A percentile compares a stretch with the other conserved stretches of the same genome.
Conservation (phyloP, 495 filamentous ascomycete species). For the Cercophora sp. region DNA sequence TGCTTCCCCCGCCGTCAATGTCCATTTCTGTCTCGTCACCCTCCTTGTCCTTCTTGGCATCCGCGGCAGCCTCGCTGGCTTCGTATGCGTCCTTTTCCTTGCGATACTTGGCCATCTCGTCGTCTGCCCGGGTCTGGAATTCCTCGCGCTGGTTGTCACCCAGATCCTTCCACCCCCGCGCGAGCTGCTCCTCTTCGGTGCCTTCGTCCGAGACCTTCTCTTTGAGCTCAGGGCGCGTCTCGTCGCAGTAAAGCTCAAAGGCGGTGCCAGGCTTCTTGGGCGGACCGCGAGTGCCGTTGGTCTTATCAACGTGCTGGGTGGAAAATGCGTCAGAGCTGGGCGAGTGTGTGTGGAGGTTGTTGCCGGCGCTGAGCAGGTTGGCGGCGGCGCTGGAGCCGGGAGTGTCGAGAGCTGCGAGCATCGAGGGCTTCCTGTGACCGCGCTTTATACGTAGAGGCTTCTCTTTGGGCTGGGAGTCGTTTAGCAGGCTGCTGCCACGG, state of each 20-base stretch:
- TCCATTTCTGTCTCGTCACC: slow-evolving; percentile 21
- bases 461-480: slow-evolving; percentile 67
- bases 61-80: slow-evolving; percentile 17
- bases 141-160: slow-evolving; percentile 41
- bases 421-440: slow-evolving; percentile 55
- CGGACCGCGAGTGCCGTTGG: slow-evolving; percentile 27
- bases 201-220: slow-evolving; percentile 31
- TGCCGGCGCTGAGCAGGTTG: slow-evolving; percentile 23
- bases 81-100: slow-evolving; percentile 40
- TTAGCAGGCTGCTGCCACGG: slow-evolving; percentile 19
- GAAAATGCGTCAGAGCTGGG: slow-evolving; percentile 46
- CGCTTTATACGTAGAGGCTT: slow-evolving; percentile 87
- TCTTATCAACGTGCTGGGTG: slow-evolving; percentile 26
- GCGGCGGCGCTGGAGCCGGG: slow-evolving; percentile 26
- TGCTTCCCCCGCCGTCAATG: slow-evolving; percentile 10
- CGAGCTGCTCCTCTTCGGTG: slow-evolving; percentile 43
- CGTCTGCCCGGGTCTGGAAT: slow-evolving; percentile 39
- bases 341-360: slow-evolving; percentile 33
- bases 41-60: slow-evolving; percentile 14
- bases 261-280: slow-evolving; percentile 43
- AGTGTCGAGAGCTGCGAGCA: slow-evolving; percentile 30
- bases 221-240: slow-evolving; percentile 36
- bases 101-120: slow-evolving; percentile 38
- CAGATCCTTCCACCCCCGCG: slow-evolving; percentile 47
- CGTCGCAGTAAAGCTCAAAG: slow-evolving; percentile 51